Evolutionary conservation across 805 yeast genomes (phyloP).

Genomic region (Lachancea lanzarotensis): DNA sequence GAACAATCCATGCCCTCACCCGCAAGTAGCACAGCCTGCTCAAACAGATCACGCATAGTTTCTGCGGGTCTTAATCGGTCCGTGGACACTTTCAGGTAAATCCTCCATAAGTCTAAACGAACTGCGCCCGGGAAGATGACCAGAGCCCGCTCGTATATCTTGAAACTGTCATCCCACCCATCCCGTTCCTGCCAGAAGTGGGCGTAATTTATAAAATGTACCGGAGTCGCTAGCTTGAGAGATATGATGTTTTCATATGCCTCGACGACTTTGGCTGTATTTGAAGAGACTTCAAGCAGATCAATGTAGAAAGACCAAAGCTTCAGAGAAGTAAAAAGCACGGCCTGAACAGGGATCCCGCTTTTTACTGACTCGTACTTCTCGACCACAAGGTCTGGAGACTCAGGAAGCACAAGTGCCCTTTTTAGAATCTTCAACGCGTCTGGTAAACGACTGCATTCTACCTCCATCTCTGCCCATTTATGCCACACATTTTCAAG

Average conservation of each 20-base stretch:
- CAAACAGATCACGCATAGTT: slow-evolving; percentile 67
- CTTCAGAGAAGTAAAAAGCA: slow-evolving; percentile 53
- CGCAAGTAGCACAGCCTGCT: slow-evolving; percentile 56
- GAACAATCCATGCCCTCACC: slow-evolving; percentile 34
- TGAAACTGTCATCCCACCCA: slow-evolving; percentile 40
- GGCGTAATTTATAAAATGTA: slow-evolving; percentile 60
- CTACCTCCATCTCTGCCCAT: slow-evolving; percentile 67
- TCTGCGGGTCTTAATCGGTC: slow-evolving; percentile 37
- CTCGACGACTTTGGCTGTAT: slow-evolving; percentile 36
- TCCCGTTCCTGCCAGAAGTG: slow-evolving; percentile 46
- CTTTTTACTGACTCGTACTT: slow-evolving; percentile 13
- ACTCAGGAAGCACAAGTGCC: slow-evolving; percentile 38
- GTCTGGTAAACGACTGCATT: slow-evolving; percentile 40
- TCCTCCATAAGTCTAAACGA: slow-evolving; percentile 64
- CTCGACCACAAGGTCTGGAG: slow-evolving; percentile 23
- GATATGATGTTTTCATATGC: slow-evolving; percentile 50
- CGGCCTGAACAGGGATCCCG: slow-evolving; percentile 45
- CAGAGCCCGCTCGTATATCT: slow-evolving; percentile 65
- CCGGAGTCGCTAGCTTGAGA: slow-evolving; percentile 62
- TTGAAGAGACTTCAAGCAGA: slow-evolving; percentile 41
- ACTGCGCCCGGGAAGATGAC: slow-evolving; percentile 47
- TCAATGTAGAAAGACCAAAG: slow-evolving; percentile 75
- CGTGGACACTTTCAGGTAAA: slow-evolving; percentile 52
- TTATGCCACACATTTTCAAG: slow-evolving; percentile 61
- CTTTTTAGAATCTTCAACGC: slow-evolving; percentile 38